These are phyloP conservation scores for Plasmodium knowlesi DNA, from an alignment of 169 alveolate genomes.

Conservation along the genomic window DNA sequence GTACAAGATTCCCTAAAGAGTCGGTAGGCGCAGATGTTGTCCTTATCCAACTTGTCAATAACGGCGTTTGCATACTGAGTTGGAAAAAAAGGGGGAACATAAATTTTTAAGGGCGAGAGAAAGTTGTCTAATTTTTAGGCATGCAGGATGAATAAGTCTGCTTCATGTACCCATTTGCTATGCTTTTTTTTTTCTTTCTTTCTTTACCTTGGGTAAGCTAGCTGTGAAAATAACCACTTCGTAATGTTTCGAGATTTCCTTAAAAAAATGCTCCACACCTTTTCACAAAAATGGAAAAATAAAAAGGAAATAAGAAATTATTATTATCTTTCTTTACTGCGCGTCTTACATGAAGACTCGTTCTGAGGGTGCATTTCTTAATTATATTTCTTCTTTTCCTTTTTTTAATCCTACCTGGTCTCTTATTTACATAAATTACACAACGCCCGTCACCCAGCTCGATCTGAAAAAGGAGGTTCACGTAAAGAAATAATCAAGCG, in stretches of 20 bases:
- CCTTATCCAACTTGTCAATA: conserved; percentile 82
- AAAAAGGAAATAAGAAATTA: neutral
- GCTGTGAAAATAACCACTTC: conserved; percentile 90
- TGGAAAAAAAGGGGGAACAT: neutral
- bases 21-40: conserved; percentile 81
- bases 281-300: conserved; percentile 34
- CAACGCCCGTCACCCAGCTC: conserved; percentile 83
- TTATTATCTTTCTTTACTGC: neutral
- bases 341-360: neutral
- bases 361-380: neutral
- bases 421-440: conserved; percentile 83
- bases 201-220: conserved; percentile 78
- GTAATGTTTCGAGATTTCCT: conserved; percentile 79
- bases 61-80: conserved; percentile 90
- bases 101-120: neutral
- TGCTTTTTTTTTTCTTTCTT: neutral
- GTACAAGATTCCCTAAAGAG: conserved; percentile 88
- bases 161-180: neutral
- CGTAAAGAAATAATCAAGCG: neutral
- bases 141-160: neutral
- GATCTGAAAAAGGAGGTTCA: conserved; percentile 63
- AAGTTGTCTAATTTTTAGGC: neutral
- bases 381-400: neutral
- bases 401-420: conserved; percentile 81
- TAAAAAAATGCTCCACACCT: conserved; percentile 85